These are phyloP conservation scores for Cryptosporidium xiaoi DNA, from an alignment of 169 alveolate genomes.

Conservation along the genomic window DNA sequence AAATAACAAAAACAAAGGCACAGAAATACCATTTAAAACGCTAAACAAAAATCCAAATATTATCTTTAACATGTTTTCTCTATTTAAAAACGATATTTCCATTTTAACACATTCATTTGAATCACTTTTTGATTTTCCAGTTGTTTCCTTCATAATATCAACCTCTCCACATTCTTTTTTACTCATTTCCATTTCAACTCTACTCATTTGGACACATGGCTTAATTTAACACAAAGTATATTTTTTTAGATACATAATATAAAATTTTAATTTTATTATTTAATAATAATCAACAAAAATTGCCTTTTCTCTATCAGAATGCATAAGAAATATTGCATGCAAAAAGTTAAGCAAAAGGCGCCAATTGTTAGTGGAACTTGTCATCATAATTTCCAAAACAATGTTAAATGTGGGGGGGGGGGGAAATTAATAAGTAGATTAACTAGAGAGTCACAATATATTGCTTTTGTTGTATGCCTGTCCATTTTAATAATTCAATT, in stretches of 20 bases:
- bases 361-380: background rate
- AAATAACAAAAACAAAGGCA: slow-evolving; percentile 47
- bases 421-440: too few species aligned
- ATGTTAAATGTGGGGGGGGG: too few species aligned
- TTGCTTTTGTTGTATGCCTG: too few species aligned
- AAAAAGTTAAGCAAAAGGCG: background rate
- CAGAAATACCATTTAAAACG: slow-evolving; percentile 38
- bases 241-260: too few species aligned
- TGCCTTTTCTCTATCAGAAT: too few species aligned
- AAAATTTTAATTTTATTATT: too few species aligned
- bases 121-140: background rate
- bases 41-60: slow-evolving; percentile 34
- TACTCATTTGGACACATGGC: too few species aligned
- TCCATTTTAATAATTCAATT: too few species aligned
- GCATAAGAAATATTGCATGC: background rate
- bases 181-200: background rate
- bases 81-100: slow-evolving; percentile 9
- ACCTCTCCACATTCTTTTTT: slow-evolving; percentile 1
- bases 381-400: too few species aligned
- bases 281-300: too few species aligned
- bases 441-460: too few species aligned
- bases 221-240: too few species aligned
- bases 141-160: background rate
- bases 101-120: slow-evolving; percentile 1
- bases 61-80: background rate